Evolutionary conservation across 345 rosid species (phyloP), one percentile per base, ranked within the genome.

Genomic region (Bruguiera sexangula): DNA sequence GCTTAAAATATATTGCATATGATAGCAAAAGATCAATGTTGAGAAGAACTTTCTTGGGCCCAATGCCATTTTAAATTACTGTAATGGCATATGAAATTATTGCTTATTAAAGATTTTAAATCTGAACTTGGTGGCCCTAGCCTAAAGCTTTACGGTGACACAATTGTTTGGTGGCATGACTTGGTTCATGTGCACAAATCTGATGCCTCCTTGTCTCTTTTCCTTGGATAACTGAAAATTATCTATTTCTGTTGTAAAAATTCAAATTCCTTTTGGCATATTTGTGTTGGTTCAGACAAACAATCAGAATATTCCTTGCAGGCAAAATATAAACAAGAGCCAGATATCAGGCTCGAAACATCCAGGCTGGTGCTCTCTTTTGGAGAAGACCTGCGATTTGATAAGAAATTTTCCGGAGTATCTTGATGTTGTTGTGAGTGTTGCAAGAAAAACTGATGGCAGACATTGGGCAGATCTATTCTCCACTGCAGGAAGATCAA

Each of bases 391-490:
- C 30, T 95, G 97, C 70, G 86, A 92, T 82, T 80, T 92, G 80
- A 92, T 95, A 22, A 92, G 85, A 77, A 84, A 88, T 60, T 95
- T 95, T 69, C 86, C 96, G 0, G 97, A 92, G 77, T 95, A 92
- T 75, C 88, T 84, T 73, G 96, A 95, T 76, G 96, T 95, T 70
- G 99, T 95, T 51, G 99, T 95, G 57, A 95, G 92, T 80, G 99
- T 95, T 80, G 96, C 99, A 52, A 95, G 99, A 73, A 92, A 92
- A 85, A 95, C 98, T 46, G 98, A 95, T 79, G 97, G 96, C 65
- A 91, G 99, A 60, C 94, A 95, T 75, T 95, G 99, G 99, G 89
- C 96, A n/a, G 93, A 92, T 84, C 78, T 95, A 78, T 92, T 95
- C 79, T 77, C 82, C 72, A 90, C 98, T 62, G 98, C 99, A 74